Base-by-base conservation (phyloP, 768 basidiomycete species). In the Boletus insuetus region DNA sequence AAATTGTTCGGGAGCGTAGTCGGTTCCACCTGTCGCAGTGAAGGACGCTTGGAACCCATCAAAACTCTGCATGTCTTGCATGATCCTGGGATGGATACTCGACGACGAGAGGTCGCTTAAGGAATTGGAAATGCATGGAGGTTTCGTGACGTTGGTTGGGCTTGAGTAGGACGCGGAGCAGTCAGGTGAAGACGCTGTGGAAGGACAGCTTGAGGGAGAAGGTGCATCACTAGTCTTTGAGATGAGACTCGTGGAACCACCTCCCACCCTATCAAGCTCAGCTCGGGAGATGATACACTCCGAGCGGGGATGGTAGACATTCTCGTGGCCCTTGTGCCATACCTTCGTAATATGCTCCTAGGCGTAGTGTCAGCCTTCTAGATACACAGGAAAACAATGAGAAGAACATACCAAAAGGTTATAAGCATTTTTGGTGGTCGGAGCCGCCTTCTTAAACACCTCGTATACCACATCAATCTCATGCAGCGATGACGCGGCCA, bases 241-340 rank as follows among this genome's bases (percentile, higher is more conserved):
- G 37, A 80, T 71, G 4, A 80, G 62, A 57, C 73, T 70, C 1
- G 84, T 85, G 60, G 76, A 79, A 3, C 84, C 84, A 19, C 68
- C 68, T 22, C 78, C 79, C 40, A 84, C 67, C 26, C 82, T 75
- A 58, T 84, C 80, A 24, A 85, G 77, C 50, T 85, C 83, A 2
- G 72, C 71, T 29, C 74, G 64, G 5, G 74, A 72, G 49, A 79
- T 57, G 56, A 55, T 64, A 61, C 31, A 42, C 9, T 64, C 63
- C 20, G 64, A 64, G 49, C 50, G 65, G 41, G 58, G 67, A 53
- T 55, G 64, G 46, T 77, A 69, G 14, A 74, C 59, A 5, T 68
- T 72, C 38, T 77, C 77, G 55, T 77, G 77, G 0, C 78, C 79
- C 67, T 78, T 80, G 24, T 63, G 68, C 57, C 73, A 73, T 12